Evolutionary conservation across 2,329 filamentous ascomycete species (phyloP), one percentile per base, ranked within the genome.

Genomic region (Pestalotiopsis sp.): DNA sequence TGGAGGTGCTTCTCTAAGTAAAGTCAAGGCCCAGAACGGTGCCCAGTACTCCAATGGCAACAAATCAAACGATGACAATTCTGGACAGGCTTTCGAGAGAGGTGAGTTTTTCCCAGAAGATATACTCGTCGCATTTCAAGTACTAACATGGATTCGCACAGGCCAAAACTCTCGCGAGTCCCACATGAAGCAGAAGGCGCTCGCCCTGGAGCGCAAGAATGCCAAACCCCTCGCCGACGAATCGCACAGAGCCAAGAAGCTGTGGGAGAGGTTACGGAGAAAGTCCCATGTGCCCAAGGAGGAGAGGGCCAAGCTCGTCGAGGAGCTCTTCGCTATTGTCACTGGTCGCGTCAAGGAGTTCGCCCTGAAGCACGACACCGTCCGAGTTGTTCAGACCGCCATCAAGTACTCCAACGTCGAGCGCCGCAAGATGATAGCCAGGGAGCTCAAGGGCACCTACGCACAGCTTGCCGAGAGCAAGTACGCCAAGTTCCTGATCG

Each of bases 401-500:
- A 89, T 99, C 81, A 99, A 99, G 81, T 99, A 99, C 81, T 92
- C 94, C 61, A 97, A 91, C 59, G 85, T 89, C 66, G 91, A 92
- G 69, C 94, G 98, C 81, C 88, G 93, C 76, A 93, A 91, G 80
- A 89, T 91, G 82, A 98, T 99, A 75, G 94, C 94, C 9, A 85
- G 84, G 68, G 96, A 99, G 80, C 86, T 99, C 67, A 90, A 92
- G 79, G 94, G 94, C 20, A 91, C 91, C 72, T 97, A 97, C 79
- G 88, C 89, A 57, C 88, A 92, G 73, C 84, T 99, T 72, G 94
- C 94, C 2, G 94, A 98, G 84, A 97, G 94, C 82, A 92, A 92
- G 79, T 99, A 99, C 77, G 95, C 95, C 75, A 99, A 99, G 82
- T 99, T 98, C 80, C 81, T 99, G 75, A 94, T 99, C 69, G 96